phyloP scores from a whole-genome alignment of 176 grass and related monocot species.

The Rhynchospora pubera region DNA sequence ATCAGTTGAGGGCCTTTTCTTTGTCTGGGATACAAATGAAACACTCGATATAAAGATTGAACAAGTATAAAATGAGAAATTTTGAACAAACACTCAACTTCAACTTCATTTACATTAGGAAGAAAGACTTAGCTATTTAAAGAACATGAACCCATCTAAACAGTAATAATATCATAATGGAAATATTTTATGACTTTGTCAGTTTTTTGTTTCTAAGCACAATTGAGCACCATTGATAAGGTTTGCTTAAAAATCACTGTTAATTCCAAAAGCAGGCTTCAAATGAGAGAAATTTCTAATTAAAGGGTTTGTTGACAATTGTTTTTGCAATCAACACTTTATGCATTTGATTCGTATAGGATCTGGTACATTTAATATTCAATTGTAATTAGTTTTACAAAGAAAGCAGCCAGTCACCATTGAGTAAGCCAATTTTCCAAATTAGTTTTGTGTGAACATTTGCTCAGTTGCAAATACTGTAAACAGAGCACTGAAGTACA shows the following conservation, averaged over 20 bases:
- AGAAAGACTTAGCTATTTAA: not conserved
- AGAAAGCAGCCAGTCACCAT: not conserved
- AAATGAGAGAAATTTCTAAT: not conserved
- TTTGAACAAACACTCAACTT: not conserved
- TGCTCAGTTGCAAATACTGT: not conserved
- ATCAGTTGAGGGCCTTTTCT: conserved; percentile 74
- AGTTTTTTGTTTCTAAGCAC: not conserved
- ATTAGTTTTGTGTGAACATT: not conserved
- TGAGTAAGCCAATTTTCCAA: not conserved
- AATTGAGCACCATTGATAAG: not conserved
- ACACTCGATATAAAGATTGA: not conserved
- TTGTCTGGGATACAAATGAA: conserved; percentile 38
- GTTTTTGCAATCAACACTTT: not conserved
- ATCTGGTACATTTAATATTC: not conserved
- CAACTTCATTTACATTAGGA: not conserved
- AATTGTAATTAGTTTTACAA: not conserved
- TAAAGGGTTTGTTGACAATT: not conserved
- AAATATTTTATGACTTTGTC: not conserved
- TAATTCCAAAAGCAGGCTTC: not conserved
- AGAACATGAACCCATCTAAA: not conserved
- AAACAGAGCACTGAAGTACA: not conserved
- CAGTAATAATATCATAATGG: not conserved
- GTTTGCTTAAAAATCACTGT: not conserved
- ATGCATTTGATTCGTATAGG: not conserved
- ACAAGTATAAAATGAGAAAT: not conserved